Evolutionary conservation across 257 asterid genomes (phyloP).

Genomic region (Penstemon barbatus): DNA sequence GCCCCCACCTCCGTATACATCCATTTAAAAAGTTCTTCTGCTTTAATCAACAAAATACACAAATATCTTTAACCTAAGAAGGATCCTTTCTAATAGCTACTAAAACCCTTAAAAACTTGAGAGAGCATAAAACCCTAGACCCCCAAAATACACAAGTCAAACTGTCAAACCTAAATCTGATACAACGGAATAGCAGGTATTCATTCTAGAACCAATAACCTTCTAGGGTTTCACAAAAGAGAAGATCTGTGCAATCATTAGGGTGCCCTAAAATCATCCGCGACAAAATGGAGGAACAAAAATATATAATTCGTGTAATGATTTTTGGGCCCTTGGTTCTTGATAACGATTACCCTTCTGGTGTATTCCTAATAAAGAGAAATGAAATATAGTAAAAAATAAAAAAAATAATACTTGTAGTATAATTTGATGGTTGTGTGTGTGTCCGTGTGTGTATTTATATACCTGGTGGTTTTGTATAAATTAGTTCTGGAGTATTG

Average conservation of each 20-base stretch:
- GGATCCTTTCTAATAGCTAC: conserved; percentile 18
- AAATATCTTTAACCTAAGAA: conserved; percentile 15
- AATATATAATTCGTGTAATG: not conserved
- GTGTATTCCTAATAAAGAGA: not conserved
- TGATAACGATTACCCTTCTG: not conserved
- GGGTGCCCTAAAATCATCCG: conserved; percentile 24
- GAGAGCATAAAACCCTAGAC: conserved; percentile 28
- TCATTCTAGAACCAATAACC: conserved; percentile 30
- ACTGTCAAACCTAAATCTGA: conserved; percentile 32
- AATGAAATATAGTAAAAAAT: not conserved
- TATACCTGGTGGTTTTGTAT: too few species aligned
- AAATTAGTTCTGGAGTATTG: too few species aligned
- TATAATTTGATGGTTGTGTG: too few species aligned
- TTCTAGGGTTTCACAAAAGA: conserved; percentile 42
- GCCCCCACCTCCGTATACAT: conserved; percentile 62
- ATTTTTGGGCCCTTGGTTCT: conserved; percentile 4
- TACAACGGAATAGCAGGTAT: conserved; percentile 13
- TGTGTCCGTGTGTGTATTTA: too few species aligned
- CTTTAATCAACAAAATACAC: conserved; percentile 24
- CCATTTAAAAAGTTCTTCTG: conserved; percentile 50
- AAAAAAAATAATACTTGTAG: not conserved
- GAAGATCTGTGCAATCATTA: conserved; percentile 32
- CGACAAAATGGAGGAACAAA: not conserved
- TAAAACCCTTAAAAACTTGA: conserved; percentile 26
- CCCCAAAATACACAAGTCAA: conserved; percentile 23